phyloP scores from a whole-genome alignment of 1,139 yeast species.

The Magnusiomyces sp. region DNA sequence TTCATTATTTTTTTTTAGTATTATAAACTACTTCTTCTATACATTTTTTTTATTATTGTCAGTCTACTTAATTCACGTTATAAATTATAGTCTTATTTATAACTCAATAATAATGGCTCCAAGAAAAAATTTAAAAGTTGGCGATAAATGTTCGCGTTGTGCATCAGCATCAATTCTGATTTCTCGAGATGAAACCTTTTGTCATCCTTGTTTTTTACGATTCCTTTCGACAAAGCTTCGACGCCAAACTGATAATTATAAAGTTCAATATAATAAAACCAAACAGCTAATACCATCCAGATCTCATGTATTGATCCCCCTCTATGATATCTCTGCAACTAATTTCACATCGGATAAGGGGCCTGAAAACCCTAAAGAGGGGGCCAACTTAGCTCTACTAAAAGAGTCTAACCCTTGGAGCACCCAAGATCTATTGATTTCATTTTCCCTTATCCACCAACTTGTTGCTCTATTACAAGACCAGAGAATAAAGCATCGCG shows the following conservation, averaged over 20 bases:
- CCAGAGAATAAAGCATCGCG: constrained; percentile 52
- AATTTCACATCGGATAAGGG: neutral
- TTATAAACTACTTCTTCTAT: no score
- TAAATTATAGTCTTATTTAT: neutral
- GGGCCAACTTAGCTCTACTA: neutral
- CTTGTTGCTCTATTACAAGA: constrained; percentile 51
- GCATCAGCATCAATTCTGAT: constrained; percentile 6
- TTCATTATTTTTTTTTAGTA: no score
- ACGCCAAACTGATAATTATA: constrained; percentile 12
- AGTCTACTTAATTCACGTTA: no score
- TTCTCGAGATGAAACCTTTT: constrained; percentile 13
- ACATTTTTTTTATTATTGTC: no score
- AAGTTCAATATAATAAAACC: constrained; percentile 10
- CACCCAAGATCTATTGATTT: neutral
- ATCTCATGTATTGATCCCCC: constrained; percentile 12
- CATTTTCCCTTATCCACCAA: constrained; percentile 55
- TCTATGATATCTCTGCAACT: no score
- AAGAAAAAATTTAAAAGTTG: neutral
- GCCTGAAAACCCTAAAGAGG: constrained; percentile 3
- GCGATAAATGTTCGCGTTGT: constrained; percentile 2
- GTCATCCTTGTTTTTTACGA: constrained; percentile 12
- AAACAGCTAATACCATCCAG: constrained; percentile 8
- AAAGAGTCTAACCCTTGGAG: neutral
- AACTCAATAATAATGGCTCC: constrained; percentile 1
- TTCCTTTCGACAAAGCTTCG: constrained; percentile 12